Conservation (phyloP, 179 eudicot species). For the Silene noctiflora region DNA sequence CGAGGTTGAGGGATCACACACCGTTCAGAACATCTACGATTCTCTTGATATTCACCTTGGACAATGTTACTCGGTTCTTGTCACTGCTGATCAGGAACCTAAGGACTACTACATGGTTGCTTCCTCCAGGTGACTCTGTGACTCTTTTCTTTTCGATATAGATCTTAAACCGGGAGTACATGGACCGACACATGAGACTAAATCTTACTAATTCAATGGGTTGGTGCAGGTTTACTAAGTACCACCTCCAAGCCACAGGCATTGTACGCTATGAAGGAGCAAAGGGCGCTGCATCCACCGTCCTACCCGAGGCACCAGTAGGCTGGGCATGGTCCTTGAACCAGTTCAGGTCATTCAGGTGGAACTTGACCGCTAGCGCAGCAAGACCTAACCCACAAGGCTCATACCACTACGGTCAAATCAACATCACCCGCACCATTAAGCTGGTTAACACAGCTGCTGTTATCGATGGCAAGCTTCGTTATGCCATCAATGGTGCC, state of each 20-base stretch:
- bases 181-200: no score
- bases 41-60: slow-evolving; percentile 60
- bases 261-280: slow-evolving; percentile 35
- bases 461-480: slow-evolving; percentile 42
- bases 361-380: slow-evolving; percentile 62
- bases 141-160: no score
- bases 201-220: not conserved
- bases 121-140: slow-evolving; percentile 30
- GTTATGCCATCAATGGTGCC: slow-evolving; percentile 53
- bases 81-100: slow-evolving; percentile 53
- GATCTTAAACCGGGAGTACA: no score
- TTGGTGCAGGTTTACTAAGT: slow-evolving; percentile 31
- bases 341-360: slow-evolving; percentile 40
- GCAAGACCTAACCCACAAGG: slow-evolving; percentile 77
- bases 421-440: slow-evolving; percentile 57
- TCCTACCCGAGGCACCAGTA: slow-evolving; percentile 36
- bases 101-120: slow-evolving; percentile 60
- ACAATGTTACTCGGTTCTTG: slow-evolving; percentile 53
- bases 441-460: slow-evolving; percentile 39
- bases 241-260: slow-evolving; percentile 44
- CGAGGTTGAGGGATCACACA: slow-evolving; percentile 60
- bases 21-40: slow-evolving; percentile 48
- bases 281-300: slow-evolving; percentile 34
- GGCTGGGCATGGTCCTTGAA: slow-evolving; percentile 38
- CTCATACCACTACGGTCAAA: slow-evolving; percentile 59